Base-by-base conservation (phyloP, 495 filamentous ascomycete species). In the Podospora anserina region DNA sequence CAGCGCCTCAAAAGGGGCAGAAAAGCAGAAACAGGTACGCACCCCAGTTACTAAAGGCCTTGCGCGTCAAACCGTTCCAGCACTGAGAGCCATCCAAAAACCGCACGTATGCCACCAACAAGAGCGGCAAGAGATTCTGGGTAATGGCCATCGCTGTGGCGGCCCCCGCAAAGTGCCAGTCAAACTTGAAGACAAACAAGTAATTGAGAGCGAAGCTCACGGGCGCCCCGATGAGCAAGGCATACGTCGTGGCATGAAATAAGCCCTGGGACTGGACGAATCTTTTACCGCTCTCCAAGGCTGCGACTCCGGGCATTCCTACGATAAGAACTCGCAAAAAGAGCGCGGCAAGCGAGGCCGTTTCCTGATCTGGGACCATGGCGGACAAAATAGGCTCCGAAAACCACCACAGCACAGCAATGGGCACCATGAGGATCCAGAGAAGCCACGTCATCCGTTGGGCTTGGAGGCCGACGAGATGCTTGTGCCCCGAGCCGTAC, bases 71-170 rank as follows among this genome's bases (percentile, higher is more conserved):
- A 0, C 94, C 94, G 69, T 90, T 89, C 94, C 94, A 97, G 79
- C 94, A 93, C 67, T 93, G 86, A 56, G 83, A 89, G 1, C 94
- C 94, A 26, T 85, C 81, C 60, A 96, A 75, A 70, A 93, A 93
- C 15, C 87, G 80, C 23, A 93, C 84, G 75, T 97, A 97, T 30
- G 89, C 75, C 62, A 93, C 86, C 11, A 97, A 82, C 32, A 90
- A 78, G 16, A 94, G 63, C 0, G 93, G 91, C 71, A 97, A 86
- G n/a, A 96, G 83, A 72, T 83, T 92, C 71, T 97, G 90, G 0
- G 90, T 93, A 56, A 96, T 87, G 23, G 87, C 88, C 27, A 97
- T 91, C 3, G 94, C 92, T 61, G 92, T 89, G 0, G 94, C 93
- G 3, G 93, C 92, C 55, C 93, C 93, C 61, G 91, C 76, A 72